Base-by-base conservation (phyloP, 805 yeast genomes). In the Blastobotrys attinorum region DNA sequence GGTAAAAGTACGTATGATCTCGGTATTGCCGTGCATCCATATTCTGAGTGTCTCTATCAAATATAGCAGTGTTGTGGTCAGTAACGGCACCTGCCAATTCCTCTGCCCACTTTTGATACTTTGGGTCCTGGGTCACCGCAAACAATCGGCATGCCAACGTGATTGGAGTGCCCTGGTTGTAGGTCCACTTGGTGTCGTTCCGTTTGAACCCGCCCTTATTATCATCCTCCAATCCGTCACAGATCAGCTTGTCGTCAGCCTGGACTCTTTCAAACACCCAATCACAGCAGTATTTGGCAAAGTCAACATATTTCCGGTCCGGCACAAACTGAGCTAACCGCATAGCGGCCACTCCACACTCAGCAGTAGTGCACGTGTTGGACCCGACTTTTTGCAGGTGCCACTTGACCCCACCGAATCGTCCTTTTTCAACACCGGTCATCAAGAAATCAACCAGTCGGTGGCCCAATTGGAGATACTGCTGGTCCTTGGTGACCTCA, bases 341-440 rank as follows among this genome's bases (percentile, higher is more conserved):
- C 48, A 79, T 66, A 49, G 78, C 75, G 3, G 79, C 78, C 55
- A 77, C 67, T 3, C 86, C 87, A 20, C 72, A 72, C 54, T 81
- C 84, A 7, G 82, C 79, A 1, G 83, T 77, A 29, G 84, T 77
- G 51, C 83, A 79, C 10, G 87, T 70, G 54, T 78, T 75, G 54
- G 79, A 66, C 49, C 80, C 81, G 22, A 70, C 60, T 61, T 77
- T 77, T 37, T 67, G 65, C 10, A 78, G 64, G 55, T 81, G 86
- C 88, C 89, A 81, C 48, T 70, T 61, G 50, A 80, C 71, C 10
- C 87, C 89, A 27, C 86, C 84, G 41, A 70, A 67, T 17, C 69
- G 63, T 52, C 62, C 69, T 44, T 65, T 60, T 46, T 75, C 71
- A 74, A 79, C 72, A 17, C 87, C 87, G 8, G 80, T 77, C 76